Conservation (phyloP, 2,329 filamentous ascomycete genomes). For the Alternaria arborescens region DNA sequence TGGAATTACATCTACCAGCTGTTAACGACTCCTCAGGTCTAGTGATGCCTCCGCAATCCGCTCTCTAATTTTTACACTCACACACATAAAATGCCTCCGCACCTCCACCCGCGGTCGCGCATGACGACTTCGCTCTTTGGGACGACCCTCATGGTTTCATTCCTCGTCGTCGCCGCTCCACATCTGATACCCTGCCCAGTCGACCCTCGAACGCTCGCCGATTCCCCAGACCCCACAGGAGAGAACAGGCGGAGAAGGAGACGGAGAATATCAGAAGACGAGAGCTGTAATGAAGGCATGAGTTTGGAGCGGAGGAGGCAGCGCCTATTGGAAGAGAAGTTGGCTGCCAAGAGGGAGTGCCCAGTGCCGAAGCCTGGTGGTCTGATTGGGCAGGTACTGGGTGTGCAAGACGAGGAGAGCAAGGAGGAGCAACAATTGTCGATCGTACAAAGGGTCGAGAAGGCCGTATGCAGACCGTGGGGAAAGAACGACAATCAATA, state of each 20-base stretch:
- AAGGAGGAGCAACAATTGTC: conserved; percentile 23
- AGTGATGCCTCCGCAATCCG: conserved; percentile 41
- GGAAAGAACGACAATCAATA: conserved; percentile 21
- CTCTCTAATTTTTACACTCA: conserved; percentile 25
- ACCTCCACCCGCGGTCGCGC: conserved; percentile 91
- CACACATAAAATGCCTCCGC: conserved; percentile 70
- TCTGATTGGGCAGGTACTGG: conserved; percentile 76
- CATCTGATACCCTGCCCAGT: conserved; percentile 92
- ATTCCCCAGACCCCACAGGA: conserved; percentile 60
- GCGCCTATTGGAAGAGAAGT: conserved; percentile 28
- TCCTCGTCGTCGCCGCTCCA: conserved; percentile 89
- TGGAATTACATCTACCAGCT: neutral
- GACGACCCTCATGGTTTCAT: conserved; percentile 86
- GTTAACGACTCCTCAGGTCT: conserved; percentile 30
- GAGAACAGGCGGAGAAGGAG: conserved; percentile 51
- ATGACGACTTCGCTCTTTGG: conserved; percentile 95
- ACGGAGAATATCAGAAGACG: conserved; percentile 46
- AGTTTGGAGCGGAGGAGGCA: conserved; percentile 29
- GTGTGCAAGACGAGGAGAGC: conserved; percentile 59
- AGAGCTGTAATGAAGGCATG: conserved; percentile 30
- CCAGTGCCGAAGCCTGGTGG: conserved; percentile 91
- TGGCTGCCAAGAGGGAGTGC: conserved; percentile 71
- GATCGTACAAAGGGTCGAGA: conserved; percentile 22
- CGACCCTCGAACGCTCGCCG: conserved; percentile 75
- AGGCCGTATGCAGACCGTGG: conserved; percentile 20